phyloP scores from a whole-genome alignment of 257 asterid species.

The Rehmannia glutinosa region DNA sequence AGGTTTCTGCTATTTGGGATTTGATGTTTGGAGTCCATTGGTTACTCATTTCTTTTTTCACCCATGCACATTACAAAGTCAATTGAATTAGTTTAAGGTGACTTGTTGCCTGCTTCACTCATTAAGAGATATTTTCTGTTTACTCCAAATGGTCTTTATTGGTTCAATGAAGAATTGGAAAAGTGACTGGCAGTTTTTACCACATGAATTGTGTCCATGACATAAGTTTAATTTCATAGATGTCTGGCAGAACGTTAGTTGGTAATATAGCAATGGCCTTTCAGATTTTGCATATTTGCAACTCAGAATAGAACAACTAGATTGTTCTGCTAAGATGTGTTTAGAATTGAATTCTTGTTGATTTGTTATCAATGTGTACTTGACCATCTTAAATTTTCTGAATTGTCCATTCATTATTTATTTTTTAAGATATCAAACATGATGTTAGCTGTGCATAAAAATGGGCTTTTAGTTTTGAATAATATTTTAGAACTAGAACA shows the following conservation, averaged over 20 bases:
- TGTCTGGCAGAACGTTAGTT: neutral
- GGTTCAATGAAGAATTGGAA: neutral
- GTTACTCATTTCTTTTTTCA: neutral
- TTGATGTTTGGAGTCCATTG: neutral
- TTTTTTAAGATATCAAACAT: neutral
- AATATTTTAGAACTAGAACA: neutral
- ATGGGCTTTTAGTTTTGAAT: neutral
- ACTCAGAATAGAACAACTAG: neutral
- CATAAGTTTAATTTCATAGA: neutral
- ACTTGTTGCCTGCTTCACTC: neutral
- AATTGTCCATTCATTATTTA: neutral
- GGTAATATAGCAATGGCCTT: neutral
- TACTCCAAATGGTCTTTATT: neutral
- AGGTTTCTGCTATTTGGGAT: neutral
- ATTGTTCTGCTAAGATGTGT: neutral
- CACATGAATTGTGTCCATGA: neutral
- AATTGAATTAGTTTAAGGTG: neutral
- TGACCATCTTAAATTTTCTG: neutral
- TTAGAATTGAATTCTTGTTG: conserved; percentile 10
- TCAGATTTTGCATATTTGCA: neutral
- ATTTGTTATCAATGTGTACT: neutral
- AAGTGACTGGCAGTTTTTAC: neutral
- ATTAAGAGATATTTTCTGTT: neutral
- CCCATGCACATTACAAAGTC: neutral
- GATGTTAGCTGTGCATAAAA: neutral